Evolutionary conservation across 192 early-diverging fungal species (phyloP).

Genomic region (Rhizophagus sp.): DNA sequence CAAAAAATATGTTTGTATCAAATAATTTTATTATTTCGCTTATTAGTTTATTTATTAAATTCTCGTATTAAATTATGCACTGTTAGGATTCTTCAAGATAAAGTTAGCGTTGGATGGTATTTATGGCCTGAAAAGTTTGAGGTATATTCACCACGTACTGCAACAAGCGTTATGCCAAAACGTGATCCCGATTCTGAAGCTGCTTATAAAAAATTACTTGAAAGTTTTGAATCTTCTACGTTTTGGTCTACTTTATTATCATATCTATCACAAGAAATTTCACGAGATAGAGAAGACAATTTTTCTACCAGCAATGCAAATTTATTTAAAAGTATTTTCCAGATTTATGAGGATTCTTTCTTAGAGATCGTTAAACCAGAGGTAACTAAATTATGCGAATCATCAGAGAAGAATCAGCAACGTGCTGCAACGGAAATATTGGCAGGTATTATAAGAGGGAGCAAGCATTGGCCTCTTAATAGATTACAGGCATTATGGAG

Average conservation of each 20-base stretch:
- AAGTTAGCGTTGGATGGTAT: constrained; percentile 71
- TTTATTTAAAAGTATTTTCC: constrained; percentile 72
- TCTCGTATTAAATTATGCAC: neutral
- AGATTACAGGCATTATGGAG: constrained; percentile 63
- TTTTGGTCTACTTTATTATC: constrained; percentile 72
- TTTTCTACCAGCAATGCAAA: constrained; percentile 65
- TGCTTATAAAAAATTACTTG: constrained; percentile 56
- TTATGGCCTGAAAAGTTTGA: constrained; percentile 70
- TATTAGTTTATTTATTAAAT: neutral
- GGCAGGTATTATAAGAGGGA: constrained; percentile 80
- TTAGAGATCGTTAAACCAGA: constrained; percentile 54
- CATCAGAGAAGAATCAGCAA: constrained; percentile 77
- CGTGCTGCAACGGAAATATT: constrained; percentile 80
- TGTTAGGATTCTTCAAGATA: constrained; percentile 52
- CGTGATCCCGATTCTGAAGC: constrained; percentile 61
- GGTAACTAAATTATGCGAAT: constrained; percentile 51
- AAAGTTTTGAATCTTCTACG: constrained; percentile 48
- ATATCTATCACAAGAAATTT: constrained; percentile 71
- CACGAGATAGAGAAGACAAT: constrained; percentile 57
- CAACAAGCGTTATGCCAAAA: constrained; percentile 42
- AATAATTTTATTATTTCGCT: neutral
- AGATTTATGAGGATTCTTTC: constrained; percentile 65
- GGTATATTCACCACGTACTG: constrained; percentile 51
- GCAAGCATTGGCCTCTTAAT: constrained; percentile 78
- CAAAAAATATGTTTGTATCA: constrained; percentile 36